Evolutionary conservation across 2,329 filamentous ascomycete genomes (phyloP).

Genomic region (Neopestalotiopsis sp.): DNA sequence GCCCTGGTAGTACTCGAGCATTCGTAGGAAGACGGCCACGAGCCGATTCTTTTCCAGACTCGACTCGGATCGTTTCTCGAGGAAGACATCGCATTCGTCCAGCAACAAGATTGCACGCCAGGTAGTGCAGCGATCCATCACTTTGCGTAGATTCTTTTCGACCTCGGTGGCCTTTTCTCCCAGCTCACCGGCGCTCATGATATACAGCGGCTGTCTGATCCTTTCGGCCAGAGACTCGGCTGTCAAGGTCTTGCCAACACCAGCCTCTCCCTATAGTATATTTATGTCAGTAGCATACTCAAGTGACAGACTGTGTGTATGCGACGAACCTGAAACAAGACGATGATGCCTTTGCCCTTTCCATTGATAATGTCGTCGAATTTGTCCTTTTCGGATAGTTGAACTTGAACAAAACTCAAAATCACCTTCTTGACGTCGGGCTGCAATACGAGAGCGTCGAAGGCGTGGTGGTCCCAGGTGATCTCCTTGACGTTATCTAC

Average conservation of each 20-base stretch:
- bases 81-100: conserved; percentile 73
- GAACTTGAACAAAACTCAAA: neutral
- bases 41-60: conserved; percentile 46
- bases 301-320: conserved; percentile 43
- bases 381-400: neutral
- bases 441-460: neutral
- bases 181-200: conserved; percentile 69
- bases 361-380: conserved; percentile 60
- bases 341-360: conserved; percentile 44
- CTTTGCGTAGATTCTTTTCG: conserved; percentile 68
- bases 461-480: neutral
- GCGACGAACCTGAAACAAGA: conserved; percentile 24
- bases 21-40: conserved; percentile 44
- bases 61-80: conserved; percentile 33
- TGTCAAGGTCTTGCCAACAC: conserved; percentile 40
- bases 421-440: neutral
- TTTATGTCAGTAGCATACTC: too few species aligned
- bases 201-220: conserved; percentile 54
- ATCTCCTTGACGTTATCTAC: too few species aligned
- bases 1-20: conserved; percentile 53
- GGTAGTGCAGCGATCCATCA: conserved; percentile 73
- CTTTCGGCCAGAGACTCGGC: conserved; percentile 47
- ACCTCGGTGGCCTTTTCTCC: conserved; percentile 69
- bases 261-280: conserved; percentile 48
- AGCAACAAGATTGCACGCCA: conserved; percentile 76